Evolutionary conservation across 176 grass and related monocot species (phyloP).

Genomic region (Eragrostis nindensis): DNA sequence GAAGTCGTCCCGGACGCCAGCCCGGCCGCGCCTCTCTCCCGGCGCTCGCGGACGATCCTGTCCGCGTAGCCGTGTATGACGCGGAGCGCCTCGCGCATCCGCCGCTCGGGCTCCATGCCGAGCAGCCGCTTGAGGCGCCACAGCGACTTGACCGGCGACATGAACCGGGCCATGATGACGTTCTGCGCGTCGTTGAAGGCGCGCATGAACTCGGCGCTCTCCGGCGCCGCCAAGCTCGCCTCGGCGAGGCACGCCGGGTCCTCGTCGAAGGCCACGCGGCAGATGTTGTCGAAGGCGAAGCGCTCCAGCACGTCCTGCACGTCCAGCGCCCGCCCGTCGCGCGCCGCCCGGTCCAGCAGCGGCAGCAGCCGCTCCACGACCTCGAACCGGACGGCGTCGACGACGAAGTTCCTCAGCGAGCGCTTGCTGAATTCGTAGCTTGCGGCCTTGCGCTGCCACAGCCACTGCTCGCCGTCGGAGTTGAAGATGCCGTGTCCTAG

Average conservation of each 20-base stretch:
- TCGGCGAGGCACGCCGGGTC: conserved; percentile 60
- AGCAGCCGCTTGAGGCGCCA: background rate
- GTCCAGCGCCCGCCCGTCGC: conserved; percentile 39
- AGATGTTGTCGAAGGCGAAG: conserved; percentile 78
- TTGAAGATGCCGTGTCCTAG: conserved; percentile 83
- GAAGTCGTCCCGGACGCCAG: conserved; percentile 5
- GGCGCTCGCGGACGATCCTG: background rate
- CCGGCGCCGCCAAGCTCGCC: background rate
- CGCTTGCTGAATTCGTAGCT: conserved; percentile 68
- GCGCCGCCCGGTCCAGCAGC: conserved; percentile 24
- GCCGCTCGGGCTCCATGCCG: background rate
- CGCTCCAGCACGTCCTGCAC: conserved; percentile 69
- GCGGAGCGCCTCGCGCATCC: background rate
- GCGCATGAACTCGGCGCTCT: conserved; percentile 46
- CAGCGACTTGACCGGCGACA: background rate
- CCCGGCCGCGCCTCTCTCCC: background rate
- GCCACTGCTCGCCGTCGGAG: conserved; percentile 67
- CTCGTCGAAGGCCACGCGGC: conserved; percentile 60
- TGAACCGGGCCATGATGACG: conserved; percentile 15
- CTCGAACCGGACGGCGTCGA: conserved; percentile 47
- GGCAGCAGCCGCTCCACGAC: conserved; percentile 53
- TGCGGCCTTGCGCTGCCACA: conserved; percentile 65
- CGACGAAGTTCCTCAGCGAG: conserved; percentile 50
- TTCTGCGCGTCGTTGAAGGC: conserved; percentile 49
- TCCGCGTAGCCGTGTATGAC: background rate